Conservation (phyloP, 169 alveolate genomes). For the Eimeria sp. region DNA sequence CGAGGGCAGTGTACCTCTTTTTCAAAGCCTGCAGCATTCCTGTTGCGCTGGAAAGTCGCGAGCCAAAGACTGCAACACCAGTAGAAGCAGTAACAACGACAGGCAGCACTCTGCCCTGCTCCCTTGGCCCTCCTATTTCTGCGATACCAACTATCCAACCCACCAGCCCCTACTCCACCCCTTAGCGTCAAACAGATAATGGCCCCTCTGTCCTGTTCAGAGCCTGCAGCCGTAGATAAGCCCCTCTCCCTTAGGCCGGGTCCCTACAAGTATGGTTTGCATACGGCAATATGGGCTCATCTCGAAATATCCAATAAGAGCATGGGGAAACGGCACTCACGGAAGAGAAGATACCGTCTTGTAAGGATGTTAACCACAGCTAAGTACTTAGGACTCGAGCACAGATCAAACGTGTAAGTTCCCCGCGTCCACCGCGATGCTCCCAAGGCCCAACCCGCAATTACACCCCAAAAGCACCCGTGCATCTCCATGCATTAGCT, state of each 20-base stretch:
- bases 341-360: neutral
- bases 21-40: slow-evolving; percentile 76
- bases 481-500: neutral
- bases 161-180: slow-evolving; percentile 27
- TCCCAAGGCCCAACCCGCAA: neutral
- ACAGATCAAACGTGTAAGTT: neutral
- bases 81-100: slow-evolving; percentile 52
- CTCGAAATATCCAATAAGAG: neutral
- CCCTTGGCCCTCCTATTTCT: neutral
- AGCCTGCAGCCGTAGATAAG: neutral
- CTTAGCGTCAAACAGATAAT: neutral
- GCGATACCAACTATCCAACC: neutral
- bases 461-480: neutral
- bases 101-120: slow-evolving; percentile 31
- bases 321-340: neutral
- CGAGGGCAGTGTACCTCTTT: slow-evolving; percentile 78
- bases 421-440: neutral
- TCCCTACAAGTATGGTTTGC: neutral
- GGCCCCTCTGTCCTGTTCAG: neutral
- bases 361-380: neutral
- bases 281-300: neutral
- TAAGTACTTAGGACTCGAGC: neutral
- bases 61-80: slow-evolving; percentile 81
- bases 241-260: neutral
- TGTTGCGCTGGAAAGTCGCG: slow-evolving; percentile 79